These are phyloP conservation scores for Exserohilum turcica DNA, from an alignment of 2,329 filamentous ascomycete genomes.

Conservation along the genomic window DNA sequence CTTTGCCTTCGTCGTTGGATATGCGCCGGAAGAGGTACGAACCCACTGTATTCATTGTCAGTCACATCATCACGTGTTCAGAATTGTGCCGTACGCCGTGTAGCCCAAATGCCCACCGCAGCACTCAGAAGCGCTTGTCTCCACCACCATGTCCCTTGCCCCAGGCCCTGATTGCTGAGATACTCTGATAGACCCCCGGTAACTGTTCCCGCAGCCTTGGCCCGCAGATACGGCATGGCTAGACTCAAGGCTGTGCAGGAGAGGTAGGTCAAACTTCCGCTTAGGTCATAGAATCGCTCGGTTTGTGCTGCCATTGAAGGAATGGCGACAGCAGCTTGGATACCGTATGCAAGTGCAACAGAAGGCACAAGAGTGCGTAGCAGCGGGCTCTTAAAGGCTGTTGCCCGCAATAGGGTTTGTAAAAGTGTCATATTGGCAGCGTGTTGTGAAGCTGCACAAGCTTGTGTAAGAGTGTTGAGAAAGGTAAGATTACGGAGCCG, in stretches of 20 bases:
- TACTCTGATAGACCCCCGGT: slow-evolving; percentile 45
- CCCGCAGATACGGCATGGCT: slow-evolving; percentile 64
- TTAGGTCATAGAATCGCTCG: slow-evolving; percentile 72
- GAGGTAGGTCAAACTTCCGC: slow-evolving; percentile 69
- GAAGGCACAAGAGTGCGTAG: slow-evolving; percentile 66
- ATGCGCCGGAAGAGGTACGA: slow-evolving; percentile 68
- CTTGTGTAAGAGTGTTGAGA: neutral
- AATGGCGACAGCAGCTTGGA: slow-evolving; percentile 66
- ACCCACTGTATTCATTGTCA: slow-evolving; percentile 56
- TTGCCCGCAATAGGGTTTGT: slow-evolving; percentile 61
- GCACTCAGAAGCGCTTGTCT: slow-evolving; percentile 61
- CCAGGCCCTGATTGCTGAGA: slow-evolving; percentile 30
- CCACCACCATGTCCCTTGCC: slow-evolving; percentile 59
- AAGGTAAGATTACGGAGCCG: neutral
- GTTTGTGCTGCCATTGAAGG: slow-evolving; percentile 65
- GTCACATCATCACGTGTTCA: neutral
- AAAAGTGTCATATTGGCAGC: slow-evolving; percentile 42
- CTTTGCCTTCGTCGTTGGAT: slow-evolving; percentile 59
- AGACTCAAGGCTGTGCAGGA: slow-evolving; percentile 67
- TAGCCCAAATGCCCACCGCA: slow-evolving; percentile 66
- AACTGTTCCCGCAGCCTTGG: slow-evolving; percentile 55
- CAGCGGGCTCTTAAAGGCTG: slow-evolving; percentile 66
- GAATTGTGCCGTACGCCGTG: slow-evolving; percentile 54
- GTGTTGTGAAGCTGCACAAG: neutral
- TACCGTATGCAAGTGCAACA: slow-evolving; percentile 65